A percentile compares a stretch with the other conserved stretches of the same genome.
phyloP scores from a whole-genome alignment of 495 filamentous ascomycete species.

The Lasiosphaeria hispida region DNA sequence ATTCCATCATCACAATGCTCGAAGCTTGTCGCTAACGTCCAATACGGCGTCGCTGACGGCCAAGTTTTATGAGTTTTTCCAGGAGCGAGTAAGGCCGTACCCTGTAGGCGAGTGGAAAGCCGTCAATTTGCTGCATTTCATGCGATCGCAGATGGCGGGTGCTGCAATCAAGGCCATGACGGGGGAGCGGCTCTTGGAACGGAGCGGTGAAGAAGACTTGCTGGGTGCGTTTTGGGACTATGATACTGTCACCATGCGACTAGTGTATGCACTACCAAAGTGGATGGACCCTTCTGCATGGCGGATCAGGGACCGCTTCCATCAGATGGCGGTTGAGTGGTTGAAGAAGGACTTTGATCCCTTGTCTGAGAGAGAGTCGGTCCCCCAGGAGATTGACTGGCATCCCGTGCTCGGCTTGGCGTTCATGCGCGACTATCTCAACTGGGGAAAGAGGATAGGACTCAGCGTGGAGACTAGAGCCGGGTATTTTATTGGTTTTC shows the following conservation, averaged over 20 bases:
- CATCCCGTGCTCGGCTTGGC: background rate
- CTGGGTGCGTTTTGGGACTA: slow-evolving; percentile 4
- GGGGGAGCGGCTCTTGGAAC: background rate
- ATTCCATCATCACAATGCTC: background rate
- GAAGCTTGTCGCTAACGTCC: background rate
- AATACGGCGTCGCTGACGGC: background rate
- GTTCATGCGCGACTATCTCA: background rate
- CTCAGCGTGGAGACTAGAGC: background rate
- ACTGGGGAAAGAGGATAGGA: background rate
- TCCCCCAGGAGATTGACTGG: background rate
- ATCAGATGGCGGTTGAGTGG: background rate
- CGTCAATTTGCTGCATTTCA: background rate
- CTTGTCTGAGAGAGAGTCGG: background rate
- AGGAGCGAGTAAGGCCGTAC: background rate
- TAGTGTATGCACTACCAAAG: slow-evolving; percentile 4
- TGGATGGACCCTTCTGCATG: slow-evolving; percentile 2
- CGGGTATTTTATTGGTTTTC: background rate
- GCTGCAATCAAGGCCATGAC: slow-evolving; percentile 3
- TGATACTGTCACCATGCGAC: background rate
- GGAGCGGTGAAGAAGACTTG: background rate
- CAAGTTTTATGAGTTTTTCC: slow-evolving; percentile 2
- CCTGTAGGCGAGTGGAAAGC: background rate
- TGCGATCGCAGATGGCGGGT: slow-evolving; percentile 1
- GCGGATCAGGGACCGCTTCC: background rate
- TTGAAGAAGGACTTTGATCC: background rate